A percentile compares a stretch with the other conserved stretches of the same genome.
phyloP scores from a whole-genome alignment of 331 rosid genomes.

The Pyracantha coccinea region DNA sequence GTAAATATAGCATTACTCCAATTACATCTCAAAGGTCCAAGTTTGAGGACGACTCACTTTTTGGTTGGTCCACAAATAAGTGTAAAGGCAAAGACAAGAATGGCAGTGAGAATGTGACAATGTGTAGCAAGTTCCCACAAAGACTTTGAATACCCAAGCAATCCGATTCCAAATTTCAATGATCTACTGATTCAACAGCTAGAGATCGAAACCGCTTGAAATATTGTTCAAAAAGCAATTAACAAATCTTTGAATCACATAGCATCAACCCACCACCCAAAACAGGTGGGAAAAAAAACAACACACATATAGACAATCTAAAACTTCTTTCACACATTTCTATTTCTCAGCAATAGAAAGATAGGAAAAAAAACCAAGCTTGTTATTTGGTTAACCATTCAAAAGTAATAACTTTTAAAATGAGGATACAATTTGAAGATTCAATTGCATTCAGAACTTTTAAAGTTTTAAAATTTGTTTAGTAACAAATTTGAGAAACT shows the following conservation, averaged over 20 bases:
- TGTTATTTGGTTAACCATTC: no score
- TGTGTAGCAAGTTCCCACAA: constrained; percentile 10
- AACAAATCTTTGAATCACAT: constrained; percentile 13
- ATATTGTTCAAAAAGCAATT: constrained; percentile 20
- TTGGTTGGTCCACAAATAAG: constrained; percentile 34
- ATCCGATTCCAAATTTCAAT: constrained; percentile 35
- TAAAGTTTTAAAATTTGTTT: no score
- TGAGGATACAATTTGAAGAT: background rate
- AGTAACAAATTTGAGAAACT: no score
- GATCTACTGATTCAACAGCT: constrained; percentile 20
- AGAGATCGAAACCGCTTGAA: constrained; percentile 22
- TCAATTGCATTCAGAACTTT: no score
- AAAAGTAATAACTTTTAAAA: no score
- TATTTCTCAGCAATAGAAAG: background rate
- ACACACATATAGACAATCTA: background rate
- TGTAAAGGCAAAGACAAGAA: constrained; percentile 24
- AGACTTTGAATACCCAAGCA: constrained; percentile 30
- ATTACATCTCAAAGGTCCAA: background rate
- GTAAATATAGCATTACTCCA: no score
- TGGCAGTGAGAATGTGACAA: constrained; percentile 21
- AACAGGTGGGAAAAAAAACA: no score
- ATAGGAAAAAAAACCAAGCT: no score
- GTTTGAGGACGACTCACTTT: constrained; percentile 10
- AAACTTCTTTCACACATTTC: background rate
- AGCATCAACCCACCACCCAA: background rate